Evolutionary conservation across 2,329 filamentous ascomycete species (phyloP), one percentile per base, ranked within the genome.

Genomic region (Ilyonectria sp.): DNA sequence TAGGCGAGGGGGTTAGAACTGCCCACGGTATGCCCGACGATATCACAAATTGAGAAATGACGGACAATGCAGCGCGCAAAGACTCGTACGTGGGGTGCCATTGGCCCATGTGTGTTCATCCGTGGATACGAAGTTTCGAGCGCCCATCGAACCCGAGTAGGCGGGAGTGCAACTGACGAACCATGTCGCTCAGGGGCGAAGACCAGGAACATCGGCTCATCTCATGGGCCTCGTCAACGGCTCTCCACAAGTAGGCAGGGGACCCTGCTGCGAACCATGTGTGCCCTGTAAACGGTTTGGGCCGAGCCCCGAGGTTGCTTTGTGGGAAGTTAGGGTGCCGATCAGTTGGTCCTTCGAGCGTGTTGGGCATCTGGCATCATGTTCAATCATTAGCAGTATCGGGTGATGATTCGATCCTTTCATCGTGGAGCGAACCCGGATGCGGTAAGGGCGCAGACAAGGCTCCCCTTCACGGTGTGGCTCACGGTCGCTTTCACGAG

Each of bases 401-500:
- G 63, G 33, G 63, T 43, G 52, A 65, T 65, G 63, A 52, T 57
- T 65, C 33, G 63, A 61, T 44, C 63, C 57, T 65, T 61, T 47
- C 37, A 56, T 52, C 43, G 57, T 47, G 63, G 46, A 47, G 52
- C 17, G 40, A 37, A n/a, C 46, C 57, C 35, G 13, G 46, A 65
- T 60, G 26, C 11, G 57, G 57, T 29, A 57, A 56, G 46, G 57
- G 26, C 44, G 35, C 47, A 6, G 35, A 35, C n/a, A 60, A 46
- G 63, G 58, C 23, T 33, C 35, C 47, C 47, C n/a, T 29, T 26
- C 19, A 40, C n/a, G 8, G 43, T 26, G 56, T 65, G 56, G 57
- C 55, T 56, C 56, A 31, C 50, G 49, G 63, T 49, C 40, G 21
- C 37, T 46, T 49, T 59, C 33, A 19, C 35, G 33, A 29, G 52